Conservation (phyloP, 2,329 filamentous ascomycete genomes). For the Fusarium incarnatum region DNA sequence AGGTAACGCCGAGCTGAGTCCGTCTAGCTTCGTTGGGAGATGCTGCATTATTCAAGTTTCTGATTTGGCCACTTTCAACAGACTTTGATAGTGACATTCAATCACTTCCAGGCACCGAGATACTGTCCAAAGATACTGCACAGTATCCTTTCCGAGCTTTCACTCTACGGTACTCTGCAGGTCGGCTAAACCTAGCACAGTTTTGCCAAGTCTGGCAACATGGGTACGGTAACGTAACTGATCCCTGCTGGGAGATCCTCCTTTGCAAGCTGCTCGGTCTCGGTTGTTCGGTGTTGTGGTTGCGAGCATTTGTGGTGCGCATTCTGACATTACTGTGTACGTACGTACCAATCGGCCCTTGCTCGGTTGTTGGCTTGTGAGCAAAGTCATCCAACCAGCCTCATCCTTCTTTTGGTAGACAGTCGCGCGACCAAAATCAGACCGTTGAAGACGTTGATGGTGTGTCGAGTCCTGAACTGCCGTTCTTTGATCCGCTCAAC, state of each 20-base stretch:
- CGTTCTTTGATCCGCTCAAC: not conserved
- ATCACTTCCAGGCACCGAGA: slow-evolving; percentile 17
- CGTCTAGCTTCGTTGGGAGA: slow-evolving; percentile 6
- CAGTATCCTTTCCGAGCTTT: slow-evolving; percentile 4
- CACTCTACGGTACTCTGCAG: not conserved
- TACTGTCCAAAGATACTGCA: slow-evolving; percentile 1
- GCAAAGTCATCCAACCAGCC: slow-evolving; percentile 10
- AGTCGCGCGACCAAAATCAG: slow-evolving; percentile 10
- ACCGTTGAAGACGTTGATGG: slow-evolving; percentile 8
- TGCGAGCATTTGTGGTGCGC: slow-evolving; percentile 6
- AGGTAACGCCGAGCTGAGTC: slow-evolving; percentile 39
- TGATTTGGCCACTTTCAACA: slow-evolving; percentile 21
- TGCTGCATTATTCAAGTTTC: slow-evolving; percentile 15
- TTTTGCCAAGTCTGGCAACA: slow-evolving; percentile 11
- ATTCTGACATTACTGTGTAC: slow-evolving; percentile 1
- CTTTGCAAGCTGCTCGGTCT: not conserved
- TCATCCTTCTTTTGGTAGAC: slow-evolving; percentile 1
- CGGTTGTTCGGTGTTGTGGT: slow-evolving; percentile 10
- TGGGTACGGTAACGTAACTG: slow-evolving; percentile 15
- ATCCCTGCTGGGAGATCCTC: slow-evolving; percentile 27
- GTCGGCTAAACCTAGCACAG: not conserved
- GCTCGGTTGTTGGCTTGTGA: slow-evolving; percentile 19
- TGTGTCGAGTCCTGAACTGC: not conserved
- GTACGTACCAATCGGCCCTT: slow-evolving; percentile 27
- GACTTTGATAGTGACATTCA: slow-evolving; percentile 27